Conservation (phyloP, 805 yeast genomes). For the Candida yuanshanica region DNA sequence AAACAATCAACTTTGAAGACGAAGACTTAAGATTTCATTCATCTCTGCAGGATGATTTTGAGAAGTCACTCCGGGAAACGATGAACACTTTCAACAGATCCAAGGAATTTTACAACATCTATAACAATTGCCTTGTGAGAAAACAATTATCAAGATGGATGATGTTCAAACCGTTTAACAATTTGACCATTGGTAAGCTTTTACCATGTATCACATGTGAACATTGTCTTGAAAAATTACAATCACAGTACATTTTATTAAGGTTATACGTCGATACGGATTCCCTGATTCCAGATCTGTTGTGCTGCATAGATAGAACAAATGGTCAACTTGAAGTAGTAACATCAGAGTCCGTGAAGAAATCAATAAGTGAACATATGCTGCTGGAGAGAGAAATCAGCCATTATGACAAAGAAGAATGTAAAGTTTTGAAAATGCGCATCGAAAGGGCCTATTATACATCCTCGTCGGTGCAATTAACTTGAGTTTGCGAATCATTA, state of each 20-base stretch:
- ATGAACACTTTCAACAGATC: background rate
- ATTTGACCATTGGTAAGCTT: constrained; percentile 3
- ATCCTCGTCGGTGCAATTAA: background rate
- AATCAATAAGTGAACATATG: constrained; percentile 3
- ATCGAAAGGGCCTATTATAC: background rate
- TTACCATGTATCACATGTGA: constrained; percentile 12
- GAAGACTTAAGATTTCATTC: constrained; percentile 13
- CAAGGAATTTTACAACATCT: constrained; percentile 5
- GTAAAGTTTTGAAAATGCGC: constrained; percentile 1
- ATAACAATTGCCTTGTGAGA: constrained; percentile 8
- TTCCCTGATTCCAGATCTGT: constrained; percentile 7
- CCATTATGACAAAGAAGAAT: constrained; percentile 4
- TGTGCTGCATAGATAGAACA: constrained; percentile 14
- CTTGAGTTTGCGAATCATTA: too few relatives aligned
- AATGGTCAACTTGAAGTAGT: constrained; percentile 14
- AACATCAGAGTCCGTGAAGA: constrained; percentile 8
- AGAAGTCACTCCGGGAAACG: background rate
- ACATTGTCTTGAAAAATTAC: constrained; percentile 13
- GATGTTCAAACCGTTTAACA: constrained; percentile 15
- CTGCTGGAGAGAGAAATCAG: constrained; percentile 6
- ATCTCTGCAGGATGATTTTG: constrained; percentile 1
- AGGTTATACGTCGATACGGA: constrained; percentile 9
- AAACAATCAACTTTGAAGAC: constrained; percentile 18
- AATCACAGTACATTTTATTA: constrained; percentile 11
- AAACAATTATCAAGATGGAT: constrained; percentile 20